These are phyloP conservation scores for Colletotrichum camelliae DNA, from an alignment of 2,329 filamentous ascomycete species.

Conservation along the genomic window DNA sequence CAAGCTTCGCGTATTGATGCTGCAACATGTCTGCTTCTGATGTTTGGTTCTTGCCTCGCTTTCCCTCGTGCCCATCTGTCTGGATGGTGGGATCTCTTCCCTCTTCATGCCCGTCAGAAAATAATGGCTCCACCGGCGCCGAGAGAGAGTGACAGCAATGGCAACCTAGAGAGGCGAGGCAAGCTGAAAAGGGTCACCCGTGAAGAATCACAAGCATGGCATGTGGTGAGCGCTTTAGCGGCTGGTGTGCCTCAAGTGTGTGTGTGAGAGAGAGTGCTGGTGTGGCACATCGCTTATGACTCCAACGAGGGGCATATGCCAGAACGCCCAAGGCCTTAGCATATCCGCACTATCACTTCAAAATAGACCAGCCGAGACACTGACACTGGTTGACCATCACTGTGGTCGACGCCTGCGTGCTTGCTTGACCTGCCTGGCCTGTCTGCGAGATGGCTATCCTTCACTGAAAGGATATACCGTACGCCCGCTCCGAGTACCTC, in stretches of 20 bases:
- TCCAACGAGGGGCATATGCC: background rate
- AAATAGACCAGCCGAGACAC: background rate
- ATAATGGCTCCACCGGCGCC: background rate
- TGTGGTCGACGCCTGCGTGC: background rate
- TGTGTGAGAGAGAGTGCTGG: background rate
- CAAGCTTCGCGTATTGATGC: background rate
- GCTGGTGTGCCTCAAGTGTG: background rate
- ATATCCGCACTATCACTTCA: background rate
- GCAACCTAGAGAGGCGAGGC: background rate
- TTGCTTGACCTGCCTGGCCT: background rate
- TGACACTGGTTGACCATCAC: background rate
- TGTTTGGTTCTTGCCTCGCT: background rate
- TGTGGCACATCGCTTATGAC: background rate
- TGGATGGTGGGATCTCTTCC: conserved; percentile 2
- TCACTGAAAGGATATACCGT: background rate
- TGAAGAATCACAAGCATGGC: conserved; percentile 4
- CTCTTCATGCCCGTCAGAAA: conserved; percentile 2
- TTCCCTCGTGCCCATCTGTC: background rate
- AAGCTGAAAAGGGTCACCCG: conserved; percentile 1
- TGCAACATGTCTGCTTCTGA: background rate
- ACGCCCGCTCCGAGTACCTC: background rate
- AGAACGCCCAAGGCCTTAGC: background rate
- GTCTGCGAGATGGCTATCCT: background rate
- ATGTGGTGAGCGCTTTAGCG: background rate
- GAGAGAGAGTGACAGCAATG: background rate